Evolutionary conservation across 768 basidiomycete species (phyloP).

Genomic region (Pluteus cervinus): DNA sequence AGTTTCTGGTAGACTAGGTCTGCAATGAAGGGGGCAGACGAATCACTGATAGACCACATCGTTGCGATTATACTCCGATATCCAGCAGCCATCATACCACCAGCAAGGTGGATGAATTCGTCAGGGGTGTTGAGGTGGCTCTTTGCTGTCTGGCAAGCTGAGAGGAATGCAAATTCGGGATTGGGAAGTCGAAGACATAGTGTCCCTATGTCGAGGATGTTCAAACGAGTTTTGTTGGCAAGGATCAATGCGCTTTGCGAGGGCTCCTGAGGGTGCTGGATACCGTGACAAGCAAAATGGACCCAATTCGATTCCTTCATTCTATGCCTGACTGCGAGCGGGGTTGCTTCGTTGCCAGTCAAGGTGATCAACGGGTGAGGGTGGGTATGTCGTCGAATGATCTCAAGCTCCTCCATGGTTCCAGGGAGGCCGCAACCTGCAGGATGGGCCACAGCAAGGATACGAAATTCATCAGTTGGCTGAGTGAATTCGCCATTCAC

Average conservation of each 20-base stretch:
- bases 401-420: constrained; percentile 3
- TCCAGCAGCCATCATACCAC: constrained; percentile 27
- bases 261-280: constrained; percentile 19
- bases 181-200: too few species aligned
- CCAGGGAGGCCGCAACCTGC: too few species aligned
- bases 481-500: too few species aligned
- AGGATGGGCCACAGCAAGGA: too few species aligned
- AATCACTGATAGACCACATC: constrained; percentile 32
- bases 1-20: constrained; percentile 20
- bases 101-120: constrained; percentile 32
- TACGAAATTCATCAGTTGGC: too few species aligned
- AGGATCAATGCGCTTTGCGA: constrained; percentile 18
- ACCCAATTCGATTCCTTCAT: constrained; percentile 14
- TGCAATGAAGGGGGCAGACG: constrained; percentile 21
- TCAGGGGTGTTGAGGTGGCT: constrained; percentile 20
- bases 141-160: constrained; percentile 34
- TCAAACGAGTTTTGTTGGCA: constrained; percentile 10
- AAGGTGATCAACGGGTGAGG: constrained; percentile 3
- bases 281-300: constrained; percentile 29
- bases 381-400: constrained; percentile 9
- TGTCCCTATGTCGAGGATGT: too few species aligned
- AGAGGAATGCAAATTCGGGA: constrained; percentile 28
- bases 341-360: constrained; percentile 10
- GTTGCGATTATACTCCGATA: constrained; percentile 26
- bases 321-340: constrained; percentile 7